Percentiles rank a stretch among this genome's conserved stretches.
Conservation (phyloP, 2,329 filamentous ascomycete genomes). For the Fusarium buxicola region DNA sequence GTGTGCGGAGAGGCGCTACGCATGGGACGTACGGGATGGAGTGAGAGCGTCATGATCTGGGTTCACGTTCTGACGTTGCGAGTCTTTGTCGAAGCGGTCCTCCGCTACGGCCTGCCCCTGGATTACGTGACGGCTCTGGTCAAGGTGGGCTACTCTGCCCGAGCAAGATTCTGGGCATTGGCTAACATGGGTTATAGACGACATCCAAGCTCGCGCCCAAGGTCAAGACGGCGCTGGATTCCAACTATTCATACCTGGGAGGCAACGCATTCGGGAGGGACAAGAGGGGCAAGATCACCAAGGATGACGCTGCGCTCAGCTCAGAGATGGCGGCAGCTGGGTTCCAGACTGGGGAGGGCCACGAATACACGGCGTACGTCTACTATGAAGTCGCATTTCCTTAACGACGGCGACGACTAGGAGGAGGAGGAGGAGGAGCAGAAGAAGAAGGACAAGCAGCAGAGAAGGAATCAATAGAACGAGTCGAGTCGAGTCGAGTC, state of each 20-base stretch:
- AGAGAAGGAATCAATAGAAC: constrained; percentile 25
- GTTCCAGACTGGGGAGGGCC: constrained; percentile 73
- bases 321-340: constrained; percentile 87
- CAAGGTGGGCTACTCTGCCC: constrained; percentile 72
- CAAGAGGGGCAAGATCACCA: constrained; percentile 91
- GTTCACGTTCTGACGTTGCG: constrained; percentile 89
- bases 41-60: constrained; percentile 96
- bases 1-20: constrained; percentile 92
- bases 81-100: constrained; percentile 97
- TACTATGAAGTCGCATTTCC: constrained; percentile 94
- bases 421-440: constrained; percentile 5
- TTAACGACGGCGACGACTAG: constrained; percentile 32
- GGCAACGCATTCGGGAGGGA: constrained; percentile 95
- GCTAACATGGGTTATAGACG: constrained; percentile 66
- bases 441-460: background rate
- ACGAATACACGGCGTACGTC: constrained; percentile 95
- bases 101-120: constrained; percentile 91
- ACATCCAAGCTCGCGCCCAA: constrained; percentile 85
- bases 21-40: constrained; percentile 91
- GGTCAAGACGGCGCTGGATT: constrained; percentile 81
- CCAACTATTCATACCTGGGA: constrained; percentile 88
- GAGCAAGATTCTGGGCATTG: background rate
- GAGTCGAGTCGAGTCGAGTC: too few relatives aligned
- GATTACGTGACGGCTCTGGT: constrained; percentile 89
- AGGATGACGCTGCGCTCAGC: constrained; percentile 84